Evolutionary conservation across 2,329 filamentous ascomycete species (phyloP), one percentile per base, ranked within the genome.

Genomic region (Pseudofabraea citricarpa): DNA sequence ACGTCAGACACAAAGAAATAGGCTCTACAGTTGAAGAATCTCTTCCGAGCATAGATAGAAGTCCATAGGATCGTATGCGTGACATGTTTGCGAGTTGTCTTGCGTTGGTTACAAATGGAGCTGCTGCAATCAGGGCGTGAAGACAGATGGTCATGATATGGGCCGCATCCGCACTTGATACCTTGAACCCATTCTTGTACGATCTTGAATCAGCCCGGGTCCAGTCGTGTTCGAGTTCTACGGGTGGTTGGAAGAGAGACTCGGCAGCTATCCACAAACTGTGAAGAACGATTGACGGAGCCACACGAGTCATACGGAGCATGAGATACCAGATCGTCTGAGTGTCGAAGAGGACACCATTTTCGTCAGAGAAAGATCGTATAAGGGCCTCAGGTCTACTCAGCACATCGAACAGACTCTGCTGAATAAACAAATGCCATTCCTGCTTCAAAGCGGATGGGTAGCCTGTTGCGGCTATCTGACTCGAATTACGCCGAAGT

Each of bases 251-350:
- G 52, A 83, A 85, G 4, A 85, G 64, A 36, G 70, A 70, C 6
- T 71, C 73, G 1, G 79, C 69, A 5, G 77, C 77, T 50, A 77
- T 67, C 82, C 82, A 86, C 5, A 85, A 66, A 53, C 77, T 81
- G 55, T 83, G 75, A 40, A 83, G 74, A 2, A 84, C 77, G 16
- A 83, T 58, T 36, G 66, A 76, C 4, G 79, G 76, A 13, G 73
- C 71, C 32, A 73, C 70, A 38, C 77, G 69, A 5, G 74, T 79
- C 60, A 84, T 64, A 44, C 75, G 73, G 43, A 81, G 62, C 70
- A 81, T 79, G 54, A 74, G 77, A 55, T 80, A 82, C 77, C 75
- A 84, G 1, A 81, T 63, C 12, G 73, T 77, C 40, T 79, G 77
- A 1, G 79, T 81, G 57, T 83, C 77, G 43, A 78, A 71, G 1